phyloP scores from a whole-genome alignment of 2,329 filamentous ascomycete species.

The Byssoonygena ceratinophila region DNA sequence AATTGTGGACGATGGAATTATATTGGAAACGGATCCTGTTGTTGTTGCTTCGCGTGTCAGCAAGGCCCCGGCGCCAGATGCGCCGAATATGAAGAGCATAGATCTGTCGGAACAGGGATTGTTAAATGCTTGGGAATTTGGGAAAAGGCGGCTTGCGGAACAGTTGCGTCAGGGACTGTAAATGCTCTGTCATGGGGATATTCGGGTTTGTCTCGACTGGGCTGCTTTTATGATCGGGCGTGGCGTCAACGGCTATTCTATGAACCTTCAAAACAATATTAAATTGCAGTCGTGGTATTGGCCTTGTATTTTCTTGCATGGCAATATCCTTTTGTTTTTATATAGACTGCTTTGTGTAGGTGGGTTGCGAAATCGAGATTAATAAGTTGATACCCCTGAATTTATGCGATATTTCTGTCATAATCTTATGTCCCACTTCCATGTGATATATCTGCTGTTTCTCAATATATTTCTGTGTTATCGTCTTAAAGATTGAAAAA shows the following conservation, averaged over 20 bases:
- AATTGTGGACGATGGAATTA: constrained; percentile 88
- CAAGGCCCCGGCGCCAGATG: constrained; percentile 80
- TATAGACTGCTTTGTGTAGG: constrained; percentile 3
- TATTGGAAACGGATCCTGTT: constrained; percentile 92
- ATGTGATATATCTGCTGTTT: too few relatives aligned
- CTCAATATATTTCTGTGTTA: too few relatives aligned
- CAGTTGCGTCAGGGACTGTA: constrained; percentile 75
- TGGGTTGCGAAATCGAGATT: neutral
- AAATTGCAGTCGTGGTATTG: neutral
- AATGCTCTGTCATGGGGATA: constrained; percentile 22
- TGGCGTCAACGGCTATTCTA: constrained; percentile 15
- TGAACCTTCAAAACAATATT: neutral
- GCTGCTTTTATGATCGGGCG: constrained; percentile 17
- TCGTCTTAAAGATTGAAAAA: too few relatives aligned
- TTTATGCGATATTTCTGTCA: neutral
- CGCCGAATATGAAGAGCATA: constrained; percentile 78
- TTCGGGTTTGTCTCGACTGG: constrained; percentile 17
- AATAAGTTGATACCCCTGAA: neutral
- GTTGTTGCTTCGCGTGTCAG: constrained; percentile 87
- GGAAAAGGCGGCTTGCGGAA: constrained; percentile 82
- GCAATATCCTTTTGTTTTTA: neutral
- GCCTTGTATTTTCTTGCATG: neutral
- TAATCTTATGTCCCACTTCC: neutral
- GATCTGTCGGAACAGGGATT: constrained; percentile 93
- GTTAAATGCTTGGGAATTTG: constrained; percentile 86